Conservation (phyloP, 768 basidiomycete genomes). For the Daedalea quercina region DNA sequence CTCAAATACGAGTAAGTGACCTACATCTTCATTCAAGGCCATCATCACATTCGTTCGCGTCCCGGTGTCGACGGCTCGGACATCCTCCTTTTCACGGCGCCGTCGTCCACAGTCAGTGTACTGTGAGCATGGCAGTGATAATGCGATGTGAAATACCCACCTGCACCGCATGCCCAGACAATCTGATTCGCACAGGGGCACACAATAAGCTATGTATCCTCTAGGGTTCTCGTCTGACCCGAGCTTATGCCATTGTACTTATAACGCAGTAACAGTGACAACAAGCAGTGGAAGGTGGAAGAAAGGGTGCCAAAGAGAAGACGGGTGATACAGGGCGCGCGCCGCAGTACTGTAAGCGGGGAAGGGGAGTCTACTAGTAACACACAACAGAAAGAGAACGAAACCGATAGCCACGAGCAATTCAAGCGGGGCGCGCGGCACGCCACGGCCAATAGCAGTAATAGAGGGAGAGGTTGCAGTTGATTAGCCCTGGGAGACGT, state of each 20-base stretch:
- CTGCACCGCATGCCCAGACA: no score
- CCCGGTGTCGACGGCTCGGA: no score
- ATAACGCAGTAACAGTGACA: neutral
- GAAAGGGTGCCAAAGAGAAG: neutral
- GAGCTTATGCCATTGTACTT: neutral
- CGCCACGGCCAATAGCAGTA: neutral
- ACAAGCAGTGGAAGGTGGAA: neutral
- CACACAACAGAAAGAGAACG: neutral
- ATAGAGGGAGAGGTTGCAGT: neutral
- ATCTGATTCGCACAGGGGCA: no score
- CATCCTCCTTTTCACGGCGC: no score
- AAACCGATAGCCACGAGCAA: neutral
- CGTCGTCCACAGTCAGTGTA: no score
- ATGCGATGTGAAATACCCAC: no score
- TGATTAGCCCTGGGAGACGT: neutral
- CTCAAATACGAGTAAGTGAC: slow-evolving; percentile 83
- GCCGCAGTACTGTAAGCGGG: neutral
- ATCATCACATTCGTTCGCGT: no score
- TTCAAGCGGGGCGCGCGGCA: neutral
- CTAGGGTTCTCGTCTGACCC: neutral
- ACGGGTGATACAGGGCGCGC: neutral
- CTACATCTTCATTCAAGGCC: no score
- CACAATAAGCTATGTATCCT: neutral
- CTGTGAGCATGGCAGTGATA: no score
- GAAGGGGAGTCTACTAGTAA: neutral